phyloP scores from a whole-genome alignment of 1,284 basidiomycete species.

The Coniophora puteana region DNA sequence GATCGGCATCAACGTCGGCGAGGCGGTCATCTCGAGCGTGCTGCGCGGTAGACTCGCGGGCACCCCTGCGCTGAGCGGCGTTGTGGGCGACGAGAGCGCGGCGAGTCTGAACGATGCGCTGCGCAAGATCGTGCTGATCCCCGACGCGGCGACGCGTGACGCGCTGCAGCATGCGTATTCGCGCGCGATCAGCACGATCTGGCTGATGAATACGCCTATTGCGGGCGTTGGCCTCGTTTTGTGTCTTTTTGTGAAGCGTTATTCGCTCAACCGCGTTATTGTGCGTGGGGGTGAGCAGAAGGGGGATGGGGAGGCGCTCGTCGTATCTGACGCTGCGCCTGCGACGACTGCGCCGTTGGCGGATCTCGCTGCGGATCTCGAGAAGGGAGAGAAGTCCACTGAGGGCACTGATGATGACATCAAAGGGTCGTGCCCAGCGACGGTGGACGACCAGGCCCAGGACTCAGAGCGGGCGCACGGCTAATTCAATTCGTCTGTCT shows the following conservation, averaged over 20 bases:
- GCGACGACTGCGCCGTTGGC: too few relatives aligned
- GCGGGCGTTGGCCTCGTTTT: constrained; percentile 56
- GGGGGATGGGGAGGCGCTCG: constrained; percentile 14
- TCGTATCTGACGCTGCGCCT: too few relatives aligned
- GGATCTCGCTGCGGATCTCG: too few relatives aligned
- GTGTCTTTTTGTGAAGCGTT: constrained; percentile 54
- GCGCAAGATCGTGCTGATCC: constrained; percentile 29
- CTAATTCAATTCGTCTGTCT: too few relatives aligned
- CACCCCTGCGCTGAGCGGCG: constrained; percentile 40
- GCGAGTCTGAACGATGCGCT: constrained; percentile 57
- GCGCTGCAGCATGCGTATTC: constrained; percentile 69
- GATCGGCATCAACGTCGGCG: constrained; percentile 69
- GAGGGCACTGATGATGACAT: too few relatives aligned
- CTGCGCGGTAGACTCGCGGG: constrained; percentile 44
- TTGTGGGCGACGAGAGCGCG: constrained; percentile 44
- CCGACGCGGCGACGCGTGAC: constrained; percentile 46
- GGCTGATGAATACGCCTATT: constrained; percentile 66
- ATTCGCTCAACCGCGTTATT: constrained; percentile 58
- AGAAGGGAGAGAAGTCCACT: too few relatives aligned
- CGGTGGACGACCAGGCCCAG: too few relatives aligned
- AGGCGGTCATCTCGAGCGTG: constrained; percentile 65
- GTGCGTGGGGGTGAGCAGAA: constrained; percentile 37
- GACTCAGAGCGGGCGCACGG: too few relatives aligned
- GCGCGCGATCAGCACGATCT: constrained; percentile 64
- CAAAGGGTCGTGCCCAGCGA: too few relatives aligned